Conservation (phyloP, 1,284 basidiomycete species). For the Phellopilus nigrolimitatus region DNA sequence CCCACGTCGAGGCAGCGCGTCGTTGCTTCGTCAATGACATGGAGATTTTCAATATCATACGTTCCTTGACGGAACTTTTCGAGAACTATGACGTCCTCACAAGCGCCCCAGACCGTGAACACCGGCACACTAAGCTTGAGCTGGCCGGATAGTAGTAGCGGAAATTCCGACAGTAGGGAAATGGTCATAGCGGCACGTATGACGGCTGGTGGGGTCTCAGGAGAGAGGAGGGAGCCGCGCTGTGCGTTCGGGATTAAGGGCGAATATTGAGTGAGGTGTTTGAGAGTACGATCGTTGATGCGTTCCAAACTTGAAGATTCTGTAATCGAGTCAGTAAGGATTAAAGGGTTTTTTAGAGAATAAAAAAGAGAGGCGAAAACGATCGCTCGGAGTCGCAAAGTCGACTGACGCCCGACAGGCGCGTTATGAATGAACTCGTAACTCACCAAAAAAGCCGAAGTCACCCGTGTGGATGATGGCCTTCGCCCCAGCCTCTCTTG, state of each 20-base stretch:
- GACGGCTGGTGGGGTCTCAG: slow-evolving; percentile 54
- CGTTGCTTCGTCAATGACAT: slow-evolving; percentile 92
- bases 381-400: background rate
- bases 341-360: background rate
- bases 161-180: slow-evolving; percentile 88
- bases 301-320: slow-evolving; percentile 79
- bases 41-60: slow-evolving; percentile 82
- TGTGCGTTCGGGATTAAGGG: slow-evolving; percentile 87
- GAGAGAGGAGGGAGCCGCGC: slow-evolving; percentile 72
- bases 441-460: slow-evolving; percentile 92
- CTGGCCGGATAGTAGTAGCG: slow-evolving; percentile 83
- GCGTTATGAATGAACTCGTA: background rate
- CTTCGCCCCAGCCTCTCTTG: slow-evolving; percentile 82
- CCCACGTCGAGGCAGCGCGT: slow-evolving; percentile 89
- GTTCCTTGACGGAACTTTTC: slow-evolving; percentile 87
- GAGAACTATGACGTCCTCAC: slow-evolving; percentile 91
- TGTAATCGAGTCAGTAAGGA: slow-evolving; percentile 29
- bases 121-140: slow-evolving; percentile 89
- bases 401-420: background rate
- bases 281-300: slow-evolving; percentile 92
- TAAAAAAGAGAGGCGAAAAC: background rate
- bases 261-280: slow-evolving; percentile 96
- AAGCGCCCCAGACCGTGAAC: slow-evolving; percentile 96
- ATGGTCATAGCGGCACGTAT: slow-evolving; percentile 67
- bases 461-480: slow-evolving; percentile 98